Percentiles rank a stretch among this genome's conserved stretches.
phyloP scores from a whole-genome alignment of 345 rosid species.

The Eucalyptus regnans region DNA sequence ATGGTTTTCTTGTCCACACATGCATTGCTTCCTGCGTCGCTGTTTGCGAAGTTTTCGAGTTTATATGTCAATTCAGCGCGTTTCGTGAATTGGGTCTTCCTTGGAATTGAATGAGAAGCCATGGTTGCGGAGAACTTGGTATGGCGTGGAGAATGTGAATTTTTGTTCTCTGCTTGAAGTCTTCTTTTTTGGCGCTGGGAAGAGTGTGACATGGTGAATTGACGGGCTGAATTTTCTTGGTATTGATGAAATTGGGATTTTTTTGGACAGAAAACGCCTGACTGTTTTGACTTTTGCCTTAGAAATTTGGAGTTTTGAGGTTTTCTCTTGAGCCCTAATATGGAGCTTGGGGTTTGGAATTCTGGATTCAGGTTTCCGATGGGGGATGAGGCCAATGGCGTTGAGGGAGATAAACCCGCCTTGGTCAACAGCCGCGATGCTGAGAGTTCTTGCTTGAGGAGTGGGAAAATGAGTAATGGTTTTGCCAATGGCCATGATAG shows the following conservation, averaged over 20 bases:
- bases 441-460: neutral
- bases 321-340: neutral
- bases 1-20: neutral
- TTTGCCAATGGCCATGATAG: conserved; percentile 10
- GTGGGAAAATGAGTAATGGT: conserved; percentile 22
- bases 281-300: neutral
- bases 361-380: neutral
- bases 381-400: neutral
- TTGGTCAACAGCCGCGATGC: neutral
- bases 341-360: neutral
- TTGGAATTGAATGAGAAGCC: neutral
- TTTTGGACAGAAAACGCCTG: neutral
- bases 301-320: neutral
- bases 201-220: neutral
- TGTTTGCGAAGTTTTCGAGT: neutral
- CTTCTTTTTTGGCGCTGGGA: neutral
- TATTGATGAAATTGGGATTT: neutral
- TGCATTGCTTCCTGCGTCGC: neutral
- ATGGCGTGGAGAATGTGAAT: neutral
- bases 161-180: neutral
- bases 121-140: neutral
- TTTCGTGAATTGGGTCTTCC: neutral
- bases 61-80: neutral
- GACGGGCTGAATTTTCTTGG: neutral
- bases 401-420: neutral